Conservation (phyloP, 2,329 filamentous ascomycete genomes). For the Fusarium lateritium region DNA sequence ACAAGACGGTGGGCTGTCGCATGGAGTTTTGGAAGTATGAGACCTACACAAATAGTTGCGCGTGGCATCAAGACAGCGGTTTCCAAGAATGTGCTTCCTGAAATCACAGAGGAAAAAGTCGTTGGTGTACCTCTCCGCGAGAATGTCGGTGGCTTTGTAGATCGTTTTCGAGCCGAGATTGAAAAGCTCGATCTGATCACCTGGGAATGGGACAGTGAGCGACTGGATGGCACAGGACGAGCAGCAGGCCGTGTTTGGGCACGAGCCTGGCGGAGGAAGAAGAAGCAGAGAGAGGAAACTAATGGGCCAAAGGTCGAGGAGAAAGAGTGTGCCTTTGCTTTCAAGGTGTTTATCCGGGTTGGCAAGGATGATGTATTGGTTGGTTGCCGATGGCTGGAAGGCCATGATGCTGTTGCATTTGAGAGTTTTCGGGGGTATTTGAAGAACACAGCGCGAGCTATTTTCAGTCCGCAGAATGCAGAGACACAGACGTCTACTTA, state of each 20-base stretch:
- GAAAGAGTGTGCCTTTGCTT: conserved; percentile 66
- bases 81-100: conserved; percentile 62
- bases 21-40: conserved; percentile 83
- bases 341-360: conserved; percentile 67
- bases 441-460: conserved; percentile 58
- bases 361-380: conserved; percentile 61
- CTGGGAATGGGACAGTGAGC: conserved; percentile 74
- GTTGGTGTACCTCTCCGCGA: conserved; percentile 62
- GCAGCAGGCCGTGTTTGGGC: conserved; percentile 84
- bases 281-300: conserved; percentile 60
- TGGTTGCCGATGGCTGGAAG: conserved; percentile 76
- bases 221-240: conserved; percentile 72
- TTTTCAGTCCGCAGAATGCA: conserved; percentile 2
- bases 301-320: conserved; percentile 35
- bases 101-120: conserved; percentile 57
- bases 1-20: conserved; percentile 90
- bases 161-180: conserved; percentile 62
- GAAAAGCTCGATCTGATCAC: conserved; percentile 68
- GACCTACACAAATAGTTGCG: conserved; percentile 69
- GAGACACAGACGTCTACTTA: neutral
- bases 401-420: conserved; percentile 80
- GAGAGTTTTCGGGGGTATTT: conserved; percentile 91
- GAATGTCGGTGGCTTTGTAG: conserved; percentile 57
- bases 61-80: conserved; percentile 59
- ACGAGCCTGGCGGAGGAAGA: conserved; percentile 77